Percentiles rank a stretch among this genome's conserved stretches.
Evolutionary conservation across 495 filamentous ascomycete genomes (phyloP).

Genomic region (Aspergillus nanangensis): DNA sequence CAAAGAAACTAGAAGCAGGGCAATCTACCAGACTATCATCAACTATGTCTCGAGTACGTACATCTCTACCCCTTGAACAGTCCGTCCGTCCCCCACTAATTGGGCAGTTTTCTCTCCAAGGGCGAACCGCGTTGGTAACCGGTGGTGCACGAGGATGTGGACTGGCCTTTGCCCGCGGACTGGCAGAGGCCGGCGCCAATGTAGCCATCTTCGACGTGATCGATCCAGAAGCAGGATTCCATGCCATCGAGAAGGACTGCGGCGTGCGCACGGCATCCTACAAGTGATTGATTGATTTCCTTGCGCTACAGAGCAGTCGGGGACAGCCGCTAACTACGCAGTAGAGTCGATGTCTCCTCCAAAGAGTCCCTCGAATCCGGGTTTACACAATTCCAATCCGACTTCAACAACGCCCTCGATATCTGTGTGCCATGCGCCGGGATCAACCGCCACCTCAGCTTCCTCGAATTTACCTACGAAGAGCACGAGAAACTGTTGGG

Average conservation of each 20-base stretch:
- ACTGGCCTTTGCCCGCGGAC: conserved; percentile 66
- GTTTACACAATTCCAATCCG: conserved; percentile 39
- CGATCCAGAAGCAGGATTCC: conserved; percentile 22
- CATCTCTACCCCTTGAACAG: not conserved
- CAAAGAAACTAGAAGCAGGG: not conserved
- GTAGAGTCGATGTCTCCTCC: conserved; percentile 57
- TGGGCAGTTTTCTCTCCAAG: conserved; percentile 33
- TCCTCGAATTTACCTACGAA: conserved; percentile 39
- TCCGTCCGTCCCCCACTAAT: conserved; percentile 5
- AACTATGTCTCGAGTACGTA: conserved; percentile 20
- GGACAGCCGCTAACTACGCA: conserved; percentile 28
- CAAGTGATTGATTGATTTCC: conserved; percentile 50
- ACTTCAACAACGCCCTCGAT: conserved; percentile 37
- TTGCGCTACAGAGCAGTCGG: conserved; percentile 55
- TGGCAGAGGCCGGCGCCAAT: conserved; percentile 83
- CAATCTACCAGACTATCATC: not conserved
- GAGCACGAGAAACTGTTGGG: conserved; percentile 37
- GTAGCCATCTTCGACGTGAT: conserved; percentile 61
- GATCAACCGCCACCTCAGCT: conserved; percentile 31
- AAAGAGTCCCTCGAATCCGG: conserved; percentile 54
- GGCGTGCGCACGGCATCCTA: conserved; percentile 36
- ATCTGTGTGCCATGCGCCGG: conserved; percentile 39
- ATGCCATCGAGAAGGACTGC: conserved; percentile 25
- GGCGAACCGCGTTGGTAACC: conserved; percentile 75
- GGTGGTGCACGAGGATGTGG: conserved; percentile 82